Conservation (phyloP, 1,284 basidiomycete genomes). For the Cerrena zonata region DNA sequence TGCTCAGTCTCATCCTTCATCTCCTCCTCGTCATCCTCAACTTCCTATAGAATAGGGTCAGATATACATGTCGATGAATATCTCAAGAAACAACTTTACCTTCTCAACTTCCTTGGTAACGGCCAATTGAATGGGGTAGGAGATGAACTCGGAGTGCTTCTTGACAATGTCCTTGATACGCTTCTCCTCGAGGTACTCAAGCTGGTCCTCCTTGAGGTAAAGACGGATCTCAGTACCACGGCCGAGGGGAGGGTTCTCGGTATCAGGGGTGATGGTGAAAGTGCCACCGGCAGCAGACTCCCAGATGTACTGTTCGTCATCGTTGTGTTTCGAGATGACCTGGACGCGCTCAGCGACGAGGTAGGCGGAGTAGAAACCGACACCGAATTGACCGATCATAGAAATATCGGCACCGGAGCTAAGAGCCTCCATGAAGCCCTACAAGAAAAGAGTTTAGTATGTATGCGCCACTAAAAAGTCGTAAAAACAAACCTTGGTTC, state of each 20-base stretch:
- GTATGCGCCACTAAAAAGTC: constrained; percentile 1
- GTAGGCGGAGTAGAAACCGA: constrained; percentile 99
- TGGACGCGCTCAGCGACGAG: constrained; percentile 97
- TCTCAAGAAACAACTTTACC: constrained; percentile 38
- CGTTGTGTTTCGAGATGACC: constrained; percentile 99
- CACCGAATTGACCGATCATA: constrained; percentile 93
- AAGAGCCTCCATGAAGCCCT: constrained; percentile 98
- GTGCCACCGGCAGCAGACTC: constrained; percentile 98
- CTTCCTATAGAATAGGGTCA: constrained; percentile 51
- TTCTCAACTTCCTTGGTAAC: constrained; percentile 99
- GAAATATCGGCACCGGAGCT: constrained; percentile 95
- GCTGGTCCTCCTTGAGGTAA: constrained; percentile 97
- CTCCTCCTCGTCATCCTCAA: constrained; percentile 79
- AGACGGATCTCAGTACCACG: constrained; percentile 95
- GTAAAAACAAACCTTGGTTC: constrained; percentile 72
- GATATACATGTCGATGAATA: constrained; percentile 6
- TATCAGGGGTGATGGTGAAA: constrained; percentile 97
- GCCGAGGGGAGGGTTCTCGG: constrained; percentile 81
- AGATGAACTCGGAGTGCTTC: constrained; percentile 99
- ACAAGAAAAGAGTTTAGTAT: constrained; percentile 8
- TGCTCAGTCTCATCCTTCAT: constrained; percentile 76
- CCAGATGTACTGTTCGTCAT: constrained; percentile 99
- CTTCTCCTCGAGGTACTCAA: constrained; percentile 99
- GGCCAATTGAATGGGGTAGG: constrained; percentile 97
- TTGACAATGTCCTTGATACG: constrained; percentile 99